phyloP scores from a whole-genome alignment of 73 alveolate genomes.

The Uronychia setigera region DNA sequence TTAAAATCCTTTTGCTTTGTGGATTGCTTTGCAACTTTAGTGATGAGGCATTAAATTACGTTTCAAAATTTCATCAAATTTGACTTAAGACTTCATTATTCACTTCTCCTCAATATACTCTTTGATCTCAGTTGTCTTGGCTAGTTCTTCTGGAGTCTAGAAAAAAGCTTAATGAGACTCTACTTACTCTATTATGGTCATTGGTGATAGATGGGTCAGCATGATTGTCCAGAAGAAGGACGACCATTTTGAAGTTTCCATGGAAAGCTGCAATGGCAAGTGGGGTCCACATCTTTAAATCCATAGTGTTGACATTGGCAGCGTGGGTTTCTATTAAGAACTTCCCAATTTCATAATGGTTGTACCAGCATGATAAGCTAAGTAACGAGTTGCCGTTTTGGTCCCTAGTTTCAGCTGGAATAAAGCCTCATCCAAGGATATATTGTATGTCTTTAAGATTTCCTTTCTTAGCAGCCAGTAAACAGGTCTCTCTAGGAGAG shows the following conservation, averaged over 20 bases:
- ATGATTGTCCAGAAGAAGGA: background rate
- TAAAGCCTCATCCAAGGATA: background rate
- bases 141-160: constrained; percentile 18
- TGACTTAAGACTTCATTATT: background rate
- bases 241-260: constrained; percentile 8
- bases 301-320: constrained; percentile 17
- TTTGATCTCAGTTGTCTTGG: constrained; percentile 10
- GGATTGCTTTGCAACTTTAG: background rate
- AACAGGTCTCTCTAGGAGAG: background rate
- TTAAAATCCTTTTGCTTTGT: background rate
- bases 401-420: constrained; percentile 15
- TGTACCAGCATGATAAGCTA: background rate
- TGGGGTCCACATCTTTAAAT: constrained; percentile 41
- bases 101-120: background rate
- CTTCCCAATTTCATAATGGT: background rate
- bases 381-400: constrained; percentile 24
- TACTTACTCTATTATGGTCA: background rate
- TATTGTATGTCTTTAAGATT: background rate
- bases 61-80: background rate
- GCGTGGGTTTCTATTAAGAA: background rate
- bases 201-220: constrained; percentile 24
- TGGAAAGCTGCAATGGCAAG: constrained; percentile 19
- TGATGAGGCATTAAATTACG: background rate
- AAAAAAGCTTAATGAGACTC: background rate
- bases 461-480: constrained; percentile 9